Evolutionary conservation across 169 alveolate genomes (phyloP).

Genomic region (Ichthyophthirius multifiliis): DNA sequence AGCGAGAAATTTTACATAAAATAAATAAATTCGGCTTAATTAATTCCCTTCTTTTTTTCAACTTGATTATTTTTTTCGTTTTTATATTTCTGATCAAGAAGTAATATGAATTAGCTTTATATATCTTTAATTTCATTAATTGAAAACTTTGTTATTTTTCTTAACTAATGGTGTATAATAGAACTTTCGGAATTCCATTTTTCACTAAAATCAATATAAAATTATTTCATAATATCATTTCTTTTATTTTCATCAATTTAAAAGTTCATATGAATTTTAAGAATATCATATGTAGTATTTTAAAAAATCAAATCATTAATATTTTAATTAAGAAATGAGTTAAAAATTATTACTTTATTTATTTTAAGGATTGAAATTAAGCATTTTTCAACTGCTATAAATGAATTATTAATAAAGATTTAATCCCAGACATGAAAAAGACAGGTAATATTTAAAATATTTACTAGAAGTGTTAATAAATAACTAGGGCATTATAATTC

Average conservation of each 20-base stretch:
- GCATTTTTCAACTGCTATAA: neutral
- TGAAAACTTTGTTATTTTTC: neutral
- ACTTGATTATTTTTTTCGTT: neutral
- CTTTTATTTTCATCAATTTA: neutral
- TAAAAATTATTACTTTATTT: neutral
- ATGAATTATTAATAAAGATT: neutral
- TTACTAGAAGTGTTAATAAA: neutral
- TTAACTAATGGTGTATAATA: neutral
- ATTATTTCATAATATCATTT: neutral
- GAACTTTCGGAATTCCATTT: neutral
- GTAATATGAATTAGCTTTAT: neutral
- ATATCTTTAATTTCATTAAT: neutral
- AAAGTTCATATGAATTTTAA: neutral
- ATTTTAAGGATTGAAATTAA: neutral
- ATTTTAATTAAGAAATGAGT: neutral
- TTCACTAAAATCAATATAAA: neutral
- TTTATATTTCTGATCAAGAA: neutral
- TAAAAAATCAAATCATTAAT: neutral
- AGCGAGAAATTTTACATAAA: neutral
- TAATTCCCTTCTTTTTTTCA: neutral
- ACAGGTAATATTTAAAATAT: neutral
- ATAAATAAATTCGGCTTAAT: neutral
- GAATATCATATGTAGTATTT: neutral
- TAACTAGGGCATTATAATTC: neutral
- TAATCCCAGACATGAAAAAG: neutral